Base-by-base conservation (phyloP, 768 basidiomycete genomes). In the Jaapia argillacea region DNA sequence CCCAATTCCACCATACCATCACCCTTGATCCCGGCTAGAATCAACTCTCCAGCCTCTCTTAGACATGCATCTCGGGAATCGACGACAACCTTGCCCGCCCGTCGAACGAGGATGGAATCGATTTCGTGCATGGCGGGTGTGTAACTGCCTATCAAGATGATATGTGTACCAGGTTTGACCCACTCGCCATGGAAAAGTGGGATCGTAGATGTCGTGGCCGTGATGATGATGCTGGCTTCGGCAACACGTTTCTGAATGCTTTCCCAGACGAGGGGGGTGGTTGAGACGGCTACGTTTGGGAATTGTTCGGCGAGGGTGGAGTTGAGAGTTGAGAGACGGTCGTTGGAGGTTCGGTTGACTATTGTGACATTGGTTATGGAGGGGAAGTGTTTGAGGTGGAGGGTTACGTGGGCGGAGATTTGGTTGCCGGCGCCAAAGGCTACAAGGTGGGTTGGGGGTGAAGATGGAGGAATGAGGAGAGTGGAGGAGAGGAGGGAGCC, bases 31-130 rank as follows among this genome's bases (percentile, higher is more conserved):
- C 57, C 56, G 1, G 81, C 74, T 26, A 68, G 64, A 41, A 90
- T 84, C 28, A 93, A 65, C 52, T 94, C 91, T 0, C 91, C 90
- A 0, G 89, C 86, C 57, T 93, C 91, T 0, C 62, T 56, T n/a
- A 66, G 48, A 53, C 86, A 90, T 2, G 83, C 87, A 2, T 70
- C 64, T 36, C 67, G 59, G 1, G 85, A 88, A 58, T 94, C 90
- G 0, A 92, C 88, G 0, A 88, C 63, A 14, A 91, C 60, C 18
- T 63, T 54, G 40, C 58, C 65, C 0, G 81, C 78, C 2, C 85
- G 66, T 22, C 59, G 53, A 7, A 92, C 59, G 12, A 91, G 67
- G 0, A 60, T 64, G 0, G 52, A 57, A 22, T 85, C 79, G 5
- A 90, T 74, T 56, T 94, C 90, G 35, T 68, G 71, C 91, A 93